phyloP scores from a whole-genome alignment of 805 yeast genomes.

The Hanseniaspora jakobsenii region DNA sequence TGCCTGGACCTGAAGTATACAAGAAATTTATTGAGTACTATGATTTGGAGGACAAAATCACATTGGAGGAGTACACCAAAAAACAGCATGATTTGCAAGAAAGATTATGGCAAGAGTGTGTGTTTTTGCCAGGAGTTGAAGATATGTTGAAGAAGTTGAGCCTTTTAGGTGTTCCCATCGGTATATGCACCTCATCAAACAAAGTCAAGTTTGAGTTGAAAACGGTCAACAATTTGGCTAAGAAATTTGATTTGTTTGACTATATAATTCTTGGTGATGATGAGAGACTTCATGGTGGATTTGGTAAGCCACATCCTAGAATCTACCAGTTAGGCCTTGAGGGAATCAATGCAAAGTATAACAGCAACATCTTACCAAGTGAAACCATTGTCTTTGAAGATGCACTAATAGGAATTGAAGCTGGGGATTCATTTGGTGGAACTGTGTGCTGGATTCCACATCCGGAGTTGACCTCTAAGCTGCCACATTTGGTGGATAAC shows the following conservation, averaged over 20 bases:
- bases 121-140: constrained; percentile 74
- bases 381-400: constrained; percentile 92
- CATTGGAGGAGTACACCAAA: constrained; percentile 39
- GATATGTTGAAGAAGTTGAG: constrained; percentile 48
- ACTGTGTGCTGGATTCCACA: constrained; percentile 94
- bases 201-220: constrained; percentile 50
- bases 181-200: constrained; percentile 80
- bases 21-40: constrained; percentile 55
- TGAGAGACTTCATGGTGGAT: constrained; percentile 63
- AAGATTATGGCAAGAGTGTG: constrained; percentile 47
- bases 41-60: constrained; percentile 53
- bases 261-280: constrained; percentile 86
- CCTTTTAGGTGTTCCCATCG: constrained; percentile 54
- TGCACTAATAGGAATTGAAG: constrained; percentile 79
- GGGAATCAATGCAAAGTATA: constrained; percentile 48
- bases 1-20: constrained; percentile 73
- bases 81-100: constrained; percentile 41
- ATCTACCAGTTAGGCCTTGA: constrained; percentile 77
- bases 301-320: constrained; percentile 90
- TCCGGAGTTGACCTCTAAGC: constrained; percentile 47
- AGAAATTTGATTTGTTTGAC: constrained; percentile 55
- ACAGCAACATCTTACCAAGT: constrained; percentile 43
- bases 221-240: constrained; percentile 48
- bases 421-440: constrained; percentile 76
- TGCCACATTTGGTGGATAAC: constrained; percentile 41